Base-by-base conservation (phyloP, 129 eudicot genomes). In the Cynara cardunculus region DNA sequence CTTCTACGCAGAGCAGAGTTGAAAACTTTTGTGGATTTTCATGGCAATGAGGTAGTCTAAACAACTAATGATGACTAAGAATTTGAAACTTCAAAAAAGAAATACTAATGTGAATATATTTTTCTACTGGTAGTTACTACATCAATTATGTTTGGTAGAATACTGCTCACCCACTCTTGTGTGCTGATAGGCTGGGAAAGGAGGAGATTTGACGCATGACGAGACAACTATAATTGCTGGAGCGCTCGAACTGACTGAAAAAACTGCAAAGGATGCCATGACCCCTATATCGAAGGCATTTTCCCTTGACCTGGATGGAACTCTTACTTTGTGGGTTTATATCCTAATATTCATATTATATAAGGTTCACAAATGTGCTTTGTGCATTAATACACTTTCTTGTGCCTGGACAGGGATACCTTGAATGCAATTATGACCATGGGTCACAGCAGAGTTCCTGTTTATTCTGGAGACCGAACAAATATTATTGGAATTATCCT, bases 391-490 rank as follows among this genome's bases (percentile, higher is more conserved):
- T 69, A 64, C 28, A 49, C 26, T 72, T 64, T 75, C 68, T 59
- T 82, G 72, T 72, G 66, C 24, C 79, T 72, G 72, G 34, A 81
- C 91, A 96, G 98, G 97, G 99, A 96, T 49, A 96, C 98, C 25
- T 84, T 96, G 87, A 96, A 96, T 87, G 93, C 87, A 72, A 90
- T 92, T 80, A 92, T 96, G 99, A 81, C 98, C 71, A 96, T 86
- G 94, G 98, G 99, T 44, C 99, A 96, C 82, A 96, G 99, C 71
- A 88, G 99, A 91, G 90, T 96, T 87, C 99, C 99, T 76, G 92
- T 96, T 76, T 92, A 96, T 80, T 87, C 77, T 79, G 87, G 88
- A 76, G 88, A 84, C 66, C 88, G 91, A 35, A 83, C 88, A 62
- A 96, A 96, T 80, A 92, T 96, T 25, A 91, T 96, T 79, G 99